Evolutionary conservation across 1,284 basidiomycete genomes (phyloP), one percentile per base, ranked within the genome.

Genomic region (Marasmius sp.): DNA sequence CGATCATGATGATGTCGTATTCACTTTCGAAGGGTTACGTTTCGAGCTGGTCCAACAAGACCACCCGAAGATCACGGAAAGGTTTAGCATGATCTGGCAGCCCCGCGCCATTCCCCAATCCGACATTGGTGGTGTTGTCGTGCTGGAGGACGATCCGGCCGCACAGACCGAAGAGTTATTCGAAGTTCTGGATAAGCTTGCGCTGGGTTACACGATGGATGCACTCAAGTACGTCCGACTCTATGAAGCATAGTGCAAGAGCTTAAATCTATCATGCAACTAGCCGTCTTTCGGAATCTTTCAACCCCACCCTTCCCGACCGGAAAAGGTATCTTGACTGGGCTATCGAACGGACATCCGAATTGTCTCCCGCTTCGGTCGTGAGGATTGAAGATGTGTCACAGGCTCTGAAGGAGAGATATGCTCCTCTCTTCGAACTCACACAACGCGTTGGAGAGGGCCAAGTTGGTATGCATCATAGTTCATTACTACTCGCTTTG

Each of bases 21-120:
- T 56, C 27, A 56, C 62, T 14, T n/a, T 60, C 48, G 63, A 63
- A 59, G 57, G 62, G 54, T 54, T 47, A 20, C 41, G 37, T 27
- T 49, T 57, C 14, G 41, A 36, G 41, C 11, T 47, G 16, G 41
- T 49, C 3, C 41, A 57, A 33, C 56, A 57, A 33, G 52, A 38
- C 9, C 34, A 54, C n/a, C 11, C 52, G 18, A 38, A 36, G 33
- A 37, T 54, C 52, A 36, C 33, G 14, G 52, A 54, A 37, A 33
- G 34, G 8, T 54, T 54, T 34, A 54, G 52, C 36, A 54, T 38
- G 36, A 38, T 54, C 20, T 54, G 52, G 52, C 52, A 54, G 52
- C 52, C 52, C 14, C 52, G 34, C 20, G 52, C 52, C 20, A 33
- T 54, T 7, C 52, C 52, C n/a, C 33, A 54, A 18, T 54, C 52